Percentiles rank a stretch among this genome's conserved stretches.
Evolutionary conservation across 75 land plant genomes (phyloP).

Genomic region (Pinus tabuliformis): DNA sequence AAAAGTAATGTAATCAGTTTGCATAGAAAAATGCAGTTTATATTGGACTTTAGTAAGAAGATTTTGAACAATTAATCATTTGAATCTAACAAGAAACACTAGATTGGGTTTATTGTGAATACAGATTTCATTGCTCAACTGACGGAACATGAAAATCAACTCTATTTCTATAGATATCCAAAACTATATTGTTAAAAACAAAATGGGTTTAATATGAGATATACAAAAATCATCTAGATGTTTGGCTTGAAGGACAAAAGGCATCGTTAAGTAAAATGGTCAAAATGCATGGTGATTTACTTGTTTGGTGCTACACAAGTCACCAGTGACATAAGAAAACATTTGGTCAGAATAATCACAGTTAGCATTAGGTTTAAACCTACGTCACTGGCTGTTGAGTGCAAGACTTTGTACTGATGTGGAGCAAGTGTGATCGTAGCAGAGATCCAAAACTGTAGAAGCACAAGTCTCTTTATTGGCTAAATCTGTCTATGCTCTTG

Average conservation of each 20-base stretch:
- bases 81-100: neutral
- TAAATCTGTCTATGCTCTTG: too few relatives aligned
- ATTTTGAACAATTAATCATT: neutral
- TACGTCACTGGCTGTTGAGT: too few relatives aligned
- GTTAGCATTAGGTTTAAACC: neutral
- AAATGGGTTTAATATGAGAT: neutral
- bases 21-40: too few relatives aligned
- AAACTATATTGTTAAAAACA: neutral
- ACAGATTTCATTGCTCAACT: neutral
- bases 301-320: neutral
- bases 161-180: too few relatives aligned
- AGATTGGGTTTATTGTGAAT: neutral
- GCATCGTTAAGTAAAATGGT: neutral
- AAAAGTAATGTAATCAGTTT: too few relatives aligned
- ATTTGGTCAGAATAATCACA: neutral
- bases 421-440: too few relatives aligned
- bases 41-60: too few relatives aligned
- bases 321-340: neutral
- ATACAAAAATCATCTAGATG: neutral
- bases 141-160: neutral
- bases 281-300: neutral
- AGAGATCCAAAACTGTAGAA: too few relatives aligned
- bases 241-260: neutral
- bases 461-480: too few relatives aligned
- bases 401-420: too few relatives aligned